Evolutionary conservation across 164 flowering plant species (phyloP).

Genomic region (Saururus chinensis): DNA sequence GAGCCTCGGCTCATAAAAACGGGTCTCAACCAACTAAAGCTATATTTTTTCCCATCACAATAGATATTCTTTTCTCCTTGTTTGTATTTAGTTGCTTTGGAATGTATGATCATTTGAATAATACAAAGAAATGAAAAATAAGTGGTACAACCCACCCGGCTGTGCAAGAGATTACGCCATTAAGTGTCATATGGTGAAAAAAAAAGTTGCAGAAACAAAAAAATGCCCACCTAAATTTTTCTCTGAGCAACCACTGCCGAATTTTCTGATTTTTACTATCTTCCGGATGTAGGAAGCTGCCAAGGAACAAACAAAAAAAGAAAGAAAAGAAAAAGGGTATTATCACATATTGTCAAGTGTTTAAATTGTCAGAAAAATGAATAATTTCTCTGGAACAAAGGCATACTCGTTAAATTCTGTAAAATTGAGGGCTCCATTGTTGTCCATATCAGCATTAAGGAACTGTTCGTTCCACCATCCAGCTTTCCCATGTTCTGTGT

Average conservation of each 20-base stretch:
- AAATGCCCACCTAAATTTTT: slow-evolving; percentile 30
- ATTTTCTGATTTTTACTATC: slow-evolving; percentile 40
- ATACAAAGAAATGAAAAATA: too few relatives aligned
- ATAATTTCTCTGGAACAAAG: neutral
- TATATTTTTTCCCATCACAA: too few relatives aligned
- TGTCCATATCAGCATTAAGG: slow-evolving; percentile 43
- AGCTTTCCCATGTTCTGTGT: slow-evolving; percentile 34
- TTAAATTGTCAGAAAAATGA: neutral
- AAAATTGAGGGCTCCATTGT: slow-evolving; percentile 28
- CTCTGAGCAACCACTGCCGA: slow-evolving; percentile 35
- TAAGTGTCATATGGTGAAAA: too few relatives aligned
- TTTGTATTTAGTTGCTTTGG: too few relatives aligned
- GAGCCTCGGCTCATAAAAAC: too few relatives aligned
- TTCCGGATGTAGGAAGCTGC: slow-evolving; percentile 63
- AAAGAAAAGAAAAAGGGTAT: neutral
- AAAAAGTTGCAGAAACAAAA: neutral
- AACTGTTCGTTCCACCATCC: slow-evolving; percentile 64
- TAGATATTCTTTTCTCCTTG: too few relatives aligned
- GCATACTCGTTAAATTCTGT: slow-evolving; percentile 48
- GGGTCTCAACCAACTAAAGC: too few relatives aligned
- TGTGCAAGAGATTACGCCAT: too few relatives aligned
- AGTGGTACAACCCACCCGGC: too few relatives aligned
- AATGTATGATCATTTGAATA: too few relatives aligned
- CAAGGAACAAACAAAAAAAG: neutral
- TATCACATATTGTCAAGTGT: too few relatives aligned